Base-by-base conservation (phyloP, 2,329 filamentous ascomycete genomes). In the Emergomyces africanus region DNA sequence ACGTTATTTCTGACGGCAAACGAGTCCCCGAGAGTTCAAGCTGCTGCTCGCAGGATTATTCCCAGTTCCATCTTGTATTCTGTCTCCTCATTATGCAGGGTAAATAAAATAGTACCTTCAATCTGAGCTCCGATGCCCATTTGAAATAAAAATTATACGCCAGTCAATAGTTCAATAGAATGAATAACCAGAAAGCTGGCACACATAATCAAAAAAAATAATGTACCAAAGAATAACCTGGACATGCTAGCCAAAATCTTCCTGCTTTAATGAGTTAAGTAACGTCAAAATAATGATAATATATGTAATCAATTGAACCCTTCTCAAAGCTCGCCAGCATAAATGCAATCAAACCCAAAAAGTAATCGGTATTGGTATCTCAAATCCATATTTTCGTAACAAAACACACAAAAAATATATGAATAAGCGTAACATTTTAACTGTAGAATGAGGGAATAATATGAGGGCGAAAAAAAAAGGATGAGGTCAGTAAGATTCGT, bases 1-100 rank as follows among this genome's bases (percentile, higher is more conserved):
- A 65, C 37, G 33, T 61, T 15, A 60, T 65, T n/a, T 60, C 60
- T n/a, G 44, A 65, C 33, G 61, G 62, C 10, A 53, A 64, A 41
- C 59, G 54, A 44, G 35, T 65, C 25, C 58, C 54, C 35, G 46
- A 55, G 23, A 57, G 60, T 39, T 33, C 39, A 49, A 25, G 33
- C n/a, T 10, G 33, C 9, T 33, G 55, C n/a, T 18, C 2, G 42
- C 9, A 37, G 6, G 33, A 35, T n/a, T n/a, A n/a, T n/a, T 35
- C 9, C 28, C 30, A 9, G 3, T 6, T 23, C 37, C 14, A 3
- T 39, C 14, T 39, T 15, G 8, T 15, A 3, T 39, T 12, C 14
- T 12, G 37, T 12, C 14, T 12, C 14, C 10, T 39, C 10, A n/a
- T n/a, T n/a, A n/a, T n/a, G n/a, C n/a, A n/a, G n/a, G n/a, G n/a